Base-by-base conservation (phyloP, 192 early-diverging fungal species). In the Backusella macrospora region DNA sequence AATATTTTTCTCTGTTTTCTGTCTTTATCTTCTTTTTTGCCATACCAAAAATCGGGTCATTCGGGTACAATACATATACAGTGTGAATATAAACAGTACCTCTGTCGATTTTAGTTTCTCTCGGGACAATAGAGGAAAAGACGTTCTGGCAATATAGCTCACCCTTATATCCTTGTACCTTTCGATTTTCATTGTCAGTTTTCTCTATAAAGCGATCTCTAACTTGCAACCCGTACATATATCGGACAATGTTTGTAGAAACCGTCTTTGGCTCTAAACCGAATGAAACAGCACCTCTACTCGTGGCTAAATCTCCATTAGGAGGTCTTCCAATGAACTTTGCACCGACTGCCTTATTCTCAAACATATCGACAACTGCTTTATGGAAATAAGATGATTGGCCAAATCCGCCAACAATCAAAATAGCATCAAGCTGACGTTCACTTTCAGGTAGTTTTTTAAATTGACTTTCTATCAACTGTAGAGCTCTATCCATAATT, bases 341-440 rank as follows among this genome's bases (percentile, higher is more conserved):
- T 9, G 52, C 52, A 59, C 52, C 52, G 8, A 59, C n/a, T 23
- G 8, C 0, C 9, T 26, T 59, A 21, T 59, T 59, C 21, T 59
- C 52, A 26, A 59, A 59, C 12, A 26, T 59, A 21, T 59, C 52
- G 0, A 59, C 21, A 0, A 59, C 26, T 29, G 21, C 26, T 23
- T 59, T 59, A 26, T 59, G 26, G 23, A 59, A 59, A 59, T 59
- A 59, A 4, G 52, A 59, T 59, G 52, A 59, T 26, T 59, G 52
- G 4, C 52, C 52, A 23, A 59, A 59, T 12, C 52, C 52, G 21
- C 52, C 52, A 10, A 59, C 52, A 18, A 59, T 23, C 12, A 59
- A 59, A 26, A 59, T 23, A 2, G 52, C 21, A 59, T 59, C 52
- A 9, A 59, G 26, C 12, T 59, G 52, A 7, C 52, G 52, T 59